Evolutionary conservation across 2,329 filamentous ascomycete genomes (phyloP).

Genomic region (Penicillium thymicola): DNA sequence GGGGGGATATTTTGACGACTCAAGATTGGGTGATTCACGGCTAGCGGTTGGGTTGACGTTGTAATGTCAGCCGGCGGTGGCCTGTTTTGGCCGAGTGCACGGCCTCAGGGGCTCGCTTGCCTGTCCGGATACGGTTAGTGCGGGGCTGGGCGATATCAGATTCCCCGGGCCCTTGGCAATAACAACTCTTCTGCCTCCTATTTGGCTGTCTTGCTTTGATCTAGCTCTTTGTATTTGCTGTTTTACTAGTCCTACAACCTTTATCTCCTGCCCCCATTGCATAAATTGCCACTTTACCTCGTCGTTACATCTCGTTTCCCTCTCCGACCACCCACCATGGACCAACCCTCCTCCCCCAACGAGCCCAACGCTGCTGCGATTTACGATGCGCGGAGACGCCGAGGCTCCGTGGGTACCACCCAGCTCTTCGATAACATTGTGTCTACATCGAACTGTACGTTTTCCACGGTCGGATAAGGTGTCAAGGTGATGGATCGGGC

Average conservation of each 20-base stretch:
- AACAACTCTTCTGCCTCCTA: conserved; percentile 11
- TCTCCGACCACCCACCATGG: conserved; percentile 26
- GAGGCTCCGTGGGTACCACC: conserved; percentile 50
- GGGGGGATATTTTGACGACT: conserved; percentile 39
- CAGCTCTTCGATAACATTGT: conserved; percentile 92
- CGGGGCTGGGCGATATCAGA: conserved; percentile 45
- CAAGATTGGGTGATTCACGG: conserved; percentile 15
- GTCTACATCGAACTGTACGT: conserved; percentile 89
- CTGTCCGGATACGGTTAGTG: conserved; percentile 40
- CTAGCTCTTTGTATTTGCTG: background rate
- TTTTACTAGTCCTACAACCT: background rate
- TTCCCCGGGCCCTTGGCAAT: conserved; percentile 22
- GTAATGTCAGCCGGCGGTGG: conserved; percentile 39
- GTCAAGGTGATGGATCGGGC: background rate
- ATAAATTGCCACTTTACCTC: background rate
- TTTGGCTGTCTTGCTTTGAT: conserved; percentile 1
- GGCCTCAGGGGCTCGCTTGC: conserved; percentile 45
- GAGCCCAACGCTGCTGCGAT: conserved; percentile 46
- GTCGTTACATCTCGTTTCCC: background rate
- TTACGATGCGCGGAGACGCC: conserved; percentile 43
- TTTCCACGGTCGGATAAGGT: background rate
- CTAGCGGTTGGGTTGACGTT: conserved; percentile 46
- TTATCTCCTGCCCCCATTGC: background rate
- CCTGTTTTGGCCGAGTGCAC: conserved; percentile 43
- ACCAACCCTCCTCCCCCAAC: conserved; percentile 17